Conservation (phyloP, 1,139 yeast genomes). For the Sugiyamaella neomexicana region DNA sequence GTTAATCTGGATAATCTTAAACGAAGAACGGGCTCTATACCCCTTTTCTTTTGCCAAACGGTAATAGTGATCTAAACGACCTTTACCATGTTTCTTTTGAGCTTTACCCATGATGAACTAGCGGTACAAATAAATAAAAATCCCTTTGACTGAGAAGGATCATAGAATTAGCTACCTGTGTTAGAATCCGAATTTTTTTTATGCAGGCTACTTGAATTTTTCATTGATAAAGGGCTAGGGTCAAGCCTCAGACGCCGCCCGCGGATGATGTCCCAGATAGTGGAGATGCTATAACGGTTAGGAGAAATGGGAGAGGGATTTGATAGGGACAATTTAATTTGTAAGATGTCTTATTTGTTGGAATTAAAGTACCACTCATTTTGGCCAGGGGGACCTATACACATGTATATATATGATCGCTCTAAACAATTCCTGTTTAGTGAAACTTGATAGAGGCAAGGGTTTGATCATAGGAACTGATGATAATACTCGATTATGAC, state of each 20-base stretch:
- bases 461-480: neutral
- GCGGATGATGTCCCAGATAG: neutral
- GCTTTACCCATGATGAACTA: constrained; percentile 70
- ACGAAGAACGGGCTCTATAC: constrained; percentile 97
- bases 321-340: no score
- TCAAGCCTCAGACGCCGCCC: neutral
- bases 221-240: constrained; percentile 11
- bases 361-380: no score
- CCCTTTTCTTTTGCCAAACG: constrained; percentile 97
- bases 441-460: neutral
- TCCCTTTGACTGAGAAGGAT: no score
- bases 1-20: constrained; percentile 90
- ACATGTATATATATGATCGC: no score
- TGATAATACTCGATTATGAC: no score
- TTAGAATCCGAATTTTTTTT: constrained; percentile 7
- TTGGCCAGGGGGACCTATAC: no score
- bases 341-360: no score
- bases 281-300: no score
- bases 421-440: no score
- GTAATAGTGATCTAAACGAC: constrained; percentile 98
- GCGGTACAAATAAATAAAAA: neutral
- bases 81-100: constrained; percentile 95
- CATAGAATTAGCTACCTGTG: neutral
- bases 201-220: constrained; percentile 2
- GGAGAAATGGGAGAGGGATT: no score